Conservation (phyloP, 2,329 filamentous ascomycete genomes). For the Coniella vitis region DNA sequence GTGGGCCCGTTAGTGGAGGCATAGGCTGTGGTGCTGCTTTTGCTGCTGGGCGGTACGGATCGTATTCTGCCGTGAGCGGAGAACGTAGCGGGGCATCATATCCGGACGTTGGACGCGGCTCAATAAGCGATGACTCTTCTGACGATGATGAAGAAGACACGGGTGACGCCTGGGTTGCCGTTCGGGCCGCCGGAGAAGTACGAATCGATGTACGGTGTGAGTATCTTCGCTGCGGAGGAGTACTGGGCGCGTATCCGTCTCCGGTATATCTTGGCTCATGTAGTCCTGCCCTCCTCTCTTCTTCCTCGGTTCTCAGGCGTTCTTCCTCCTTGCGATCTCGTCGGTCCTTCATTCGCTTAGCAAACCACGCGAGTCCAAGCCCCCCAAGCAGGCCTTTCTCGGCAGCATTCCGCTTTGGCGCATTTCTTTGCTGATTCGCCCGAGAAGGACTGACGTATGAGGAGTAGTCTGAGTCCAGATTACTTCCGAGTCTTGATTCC, state of each 20-base stretch:
- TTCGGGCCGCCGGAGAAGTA: constrained; percentile 8
- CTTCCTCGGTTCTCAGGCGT: constrained; percentile 39
- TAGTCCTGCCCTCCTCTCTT: constrained; percentile 50
- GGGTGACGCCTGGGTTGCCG: constrained; percentile 19
- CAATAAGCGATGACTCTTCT: constrained; percentile 22
- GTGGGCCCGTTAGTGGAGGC: constrained; percentile 10
- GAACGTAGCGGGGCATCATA: constrained; percentile 18
- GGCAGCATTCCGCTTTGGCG: constrained; percentile 37
- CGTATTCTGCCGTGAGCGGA: constrained; percentile 25
- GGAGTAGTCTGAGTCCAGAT: constrained; percentile 50
- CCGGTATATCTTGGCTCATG: constrained; percentile 61
- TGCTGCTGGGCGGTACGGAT: constrained; percentile 25
- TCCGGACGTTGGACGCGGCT: constrained; percentile 15
- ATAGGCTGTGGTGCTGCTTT: constrained; percentile 19
- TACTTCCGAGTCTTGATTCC: constrained; percentile 36
- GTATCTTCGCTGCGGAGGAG: constrained; percentile 35
- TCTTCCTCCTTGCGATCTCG: constrained; percentile 46
- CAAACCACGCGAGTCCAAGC: constrained; percentile 62
- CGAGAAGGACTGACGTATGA: constrained; percentile 58
- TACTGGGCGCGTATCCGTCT: constrained; percentile 49
- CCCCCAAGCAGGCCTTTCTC: constrained; percentile 53
- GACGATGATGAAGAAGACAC: no score
- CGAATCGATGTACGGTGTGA: constrained; percentile 21
- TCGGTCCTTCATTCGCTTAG: constrained; percentile 56
- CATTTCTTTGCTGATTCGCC: constrained; percentile 35